Conservation (phyloP, 768 basidiomycete species). For the Multifurca ochricompacta region DNA sequence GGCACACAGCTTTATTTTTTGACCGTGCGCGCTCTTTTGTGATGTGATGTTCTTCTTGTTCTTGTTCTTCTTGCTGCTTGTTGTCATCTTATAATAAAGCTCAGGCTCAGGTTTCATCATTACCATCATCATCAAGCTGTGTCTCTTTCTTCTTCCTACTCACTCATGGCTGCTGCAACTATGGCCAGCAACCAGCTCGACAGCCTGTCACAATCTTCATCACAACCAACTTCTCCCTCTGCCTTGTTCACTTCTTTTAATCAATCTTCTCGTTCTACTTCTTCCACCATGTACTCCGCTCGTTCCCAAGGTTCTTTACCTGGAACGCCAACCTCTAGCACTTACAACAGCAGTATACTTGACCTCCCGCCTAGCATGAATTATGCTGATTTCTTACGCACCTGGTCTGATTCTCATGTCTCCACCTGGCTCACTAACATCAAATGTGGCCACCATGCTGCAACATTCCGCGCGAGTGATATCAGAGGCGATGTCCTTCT, state of each 20-base stretch:
- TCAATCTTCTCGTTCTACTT: constrained; percentile 29
- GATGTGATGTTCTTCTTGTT: too few relatives aligned
- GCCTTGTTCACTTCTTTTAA: constrained; percentile 31
- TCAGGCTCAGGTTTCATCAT: too few relatives aligned
- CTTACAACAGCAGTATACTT: constrained; percentile 27
- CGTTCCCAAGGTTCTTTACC: constrained; percentile 39
- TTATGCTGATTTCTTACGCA: constrained; percentile 54
- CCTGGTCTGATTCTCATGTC: constrained; percentile 69
- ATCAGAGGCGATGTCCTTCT: constrained; percentile 88
- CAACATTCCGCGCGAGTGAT: constrained; percentile 75
- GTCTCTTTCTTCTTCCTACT: not conserved
- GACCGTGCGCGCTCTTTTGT: too few relatives aligned
- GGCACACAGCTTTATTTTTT: too few relatives aligned
- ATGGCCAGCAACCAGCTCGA: constrained; percentile 28
- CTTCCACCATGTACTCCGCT: constrained; percentile 32
- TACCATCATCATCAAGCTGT: not conserved
- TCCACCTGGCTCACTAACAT: constrained; percentile 73
- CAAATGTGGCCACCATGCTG: constrained; percentile 61
- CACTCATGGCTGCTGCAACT: constrained; percentile 22
- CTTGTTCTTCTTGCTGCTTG: too few relatives aligned
- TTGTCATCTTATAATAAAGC: too few relatives aligned
- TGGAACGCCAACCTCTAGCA: constrained; percentile 33
- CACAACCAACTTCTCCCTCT: constrained; percentile 30
- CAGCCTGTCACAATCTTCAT: constrained; percentile 31
- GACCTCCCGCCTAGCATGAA: constrained; percentile 54